phyloP scores from a whole-genome alignment of 2,329 filamentous ascomycete species.

The Nothopassalora personata region DNA sequence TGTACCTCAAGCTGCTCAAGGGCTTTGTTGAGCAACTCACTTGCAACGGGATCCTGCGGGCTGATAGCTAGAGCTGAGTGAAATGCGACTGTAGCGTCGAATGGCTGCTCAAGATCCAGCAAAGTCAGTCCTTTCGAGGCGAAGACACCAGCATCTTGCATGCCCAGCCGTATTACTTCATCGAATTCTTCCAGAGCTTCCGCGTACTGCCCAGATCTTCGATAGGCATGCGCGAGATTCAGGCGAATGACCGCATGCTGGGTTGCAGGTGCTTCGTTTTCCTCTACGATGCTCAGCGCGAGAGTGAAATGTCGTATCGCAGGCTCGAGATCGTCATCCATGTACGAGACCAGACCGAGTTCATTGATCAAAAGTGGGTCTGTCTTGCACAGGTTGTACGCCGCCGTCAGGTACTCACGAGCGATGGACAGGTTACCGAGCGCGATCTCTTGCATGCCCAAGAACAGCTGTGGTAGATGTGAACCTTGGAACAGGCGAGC shows the following conservation, averaged over 20 bases:
- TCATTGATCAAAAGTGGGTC: conserved; percentile 93
- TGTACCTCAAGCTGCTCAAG: conserved; percentile 56
- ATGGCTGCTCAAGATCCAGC: conserved; percentile 67
- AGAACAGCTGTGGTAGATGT: conserved; percentile 87
- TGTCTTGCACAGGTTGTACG: conserved; percentile 73
- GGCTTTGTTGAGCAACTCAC: conserved; percentile 69
- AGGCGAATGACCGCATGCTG: conserved; percentile 80
- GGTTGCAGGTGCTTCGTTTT: conserved; percentile 67
- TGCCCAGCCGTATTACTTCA: conserved; percentile 73
- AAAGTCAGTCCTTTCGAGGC: conserved; percentile 78
- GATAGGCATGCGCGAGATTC: conserved; percentile 83
- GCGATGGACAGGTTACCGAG: conserved; percentile 92
- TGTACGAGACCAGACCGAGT: conserved; percentile 91
- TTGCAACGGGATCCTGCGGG: conserved; percentile 75
- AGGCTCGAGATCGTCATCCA: conserved; percentile 72
- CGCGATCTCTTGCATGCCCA: conserved; percentile 97
- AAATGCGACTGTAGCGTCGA: conserved; percentile 73
- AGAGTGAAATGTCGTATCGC: conserved; percentile 73
- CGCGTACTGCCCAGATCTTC: conserved; percentile 63
- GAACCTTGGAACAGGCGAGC: conserved; percentile 94
- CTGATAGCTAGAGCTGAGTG: conserved; percentile 78
- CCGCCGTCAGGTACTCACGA: conserved; percentile 88
- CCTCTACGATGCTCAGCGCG: conserved; percentile 69
- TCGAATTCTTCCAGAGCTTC: conserved; percentile 78
- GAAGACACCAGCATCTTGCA: conserved; percentile 71